Conservation (phyloP, 257 asterid species). For the Nicotiana tomentosiformis region DNA sequence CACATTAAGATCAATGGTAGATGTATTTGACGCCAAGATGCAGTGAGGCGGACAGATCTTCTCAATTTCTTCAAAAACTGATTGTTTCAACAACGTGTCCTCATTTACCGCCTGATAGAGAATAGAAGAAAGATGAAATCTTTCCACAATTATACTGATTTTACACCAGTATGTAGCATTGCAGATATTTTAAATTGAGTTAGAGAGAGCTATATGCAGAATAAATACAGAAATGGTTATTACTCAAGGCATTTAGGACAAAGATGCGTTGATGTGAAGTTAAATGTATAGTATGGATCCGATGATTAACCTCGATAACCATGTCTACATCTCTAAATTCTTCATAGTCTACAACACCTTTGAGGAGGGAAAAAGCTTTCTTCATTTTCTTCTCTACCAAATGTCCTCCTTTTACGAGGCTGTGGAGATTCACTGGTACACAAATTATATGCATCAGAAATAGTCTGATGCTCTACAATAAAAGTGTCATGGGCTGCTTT, state of each 20-base stretch:
- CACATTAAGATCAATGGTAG: constrained; percentile 23
- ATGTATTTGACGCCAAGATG: constrained; percentile 36
- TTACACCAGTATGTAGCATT: neutral
- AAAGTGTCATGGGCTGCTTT: neutral
- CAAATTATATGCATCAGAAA: neutral
- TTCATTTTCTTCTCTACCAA: constrained; percentile 16
- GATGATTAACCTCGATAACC: constrained; percentile 42
- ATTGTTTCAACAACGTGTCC: constrained; percentile 25
- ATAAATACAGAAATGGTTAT: neutral
- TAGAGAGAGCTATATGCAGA: neutral
- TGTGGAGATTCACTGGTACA: constrained; percentile 24
- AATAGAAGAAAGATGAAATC: neutral
- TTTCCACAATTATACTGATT: neutral
- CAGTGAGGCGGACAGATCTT: constrained; percentile 32
- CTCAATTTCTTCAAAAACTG: constrained; percentile 38
- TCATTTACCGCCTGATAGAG: constrained; percentile 36
- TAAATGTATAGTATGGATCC: neutral
- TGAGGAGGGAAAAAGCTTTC: constrained; percentile 27
- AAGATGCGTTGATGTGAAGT: neutral
- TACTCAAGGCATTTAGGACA: neutral
- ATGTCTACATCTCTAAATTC: constrained; percentile 38
- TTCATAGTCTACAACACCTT: constrained; percentile 36
- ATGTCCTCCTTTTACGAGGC: constrained; percentile 25
- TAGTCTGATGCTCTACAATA: neutral
- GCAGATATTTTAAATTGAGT: neutral